Evolutionary conservation across 345 rosid genomes (phyloP), one percentile per base, ranked within the genome.

Genomic region (Salix exigua): DNA sequence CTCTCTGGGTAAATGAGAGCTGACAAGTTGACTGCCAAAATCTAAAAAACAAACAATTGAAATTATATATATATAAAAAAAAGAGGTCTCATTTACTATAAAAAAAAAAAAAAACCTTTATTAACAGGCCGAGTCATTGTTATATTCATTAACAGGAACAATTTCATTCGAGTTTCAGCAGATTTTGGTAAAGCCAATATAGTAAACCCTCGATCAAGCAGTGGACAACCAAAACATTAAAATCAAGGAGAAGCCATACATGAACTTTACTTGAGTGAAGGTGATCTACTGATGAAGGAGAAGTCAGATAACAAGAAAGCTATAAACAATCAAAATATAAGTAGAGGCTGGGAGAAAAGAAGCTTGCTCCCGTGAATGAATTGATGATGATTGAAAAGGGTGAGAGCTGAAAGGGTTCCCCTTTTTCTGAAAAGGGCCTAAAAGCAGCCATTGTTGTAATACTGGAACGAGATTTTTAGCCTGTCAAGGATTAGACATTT

Each of bases 381-480:
- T 53, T 38, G 76, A 42, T 10, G 25, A 73, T 16, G n/a, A 2
- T 33, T 48, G 78, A 78, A 44, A 65, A 50, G 61, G 69, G 66
- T 18, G 80, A 60, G 37, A 17, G 23, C 40, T 17, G 78, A 60
- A 68, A 75, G 26, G 51, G 53, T n/a, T 44, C 53, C 18, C 68
- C 40, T 8, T 60, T 35, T 23, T 23, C 53, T 4, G 53, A 1
- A 13, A 60, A 66, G 53, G 66, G 64, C 71, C 40, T 75, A 37
- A 62, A 4, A 79, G 50, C 72, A n/a, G 65, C 76, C 72, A 77
- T 51, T 25, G 82, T 60, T 8, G 82, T 75, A 21, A 75, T 30
- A 30, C 64, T 30, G 44, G 81, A 75, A 68, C 78, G 64, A 72
- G 73, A 61, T 77, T 79, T 84, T 1, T 60, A 66, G 6, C 87